Evolutionary conservation across 2,329 filamentous ascomycete species (phyloP), one percentile per base, ranked within the genome.

Genomic region (Pseudogymnoascus destructans): DNA sequence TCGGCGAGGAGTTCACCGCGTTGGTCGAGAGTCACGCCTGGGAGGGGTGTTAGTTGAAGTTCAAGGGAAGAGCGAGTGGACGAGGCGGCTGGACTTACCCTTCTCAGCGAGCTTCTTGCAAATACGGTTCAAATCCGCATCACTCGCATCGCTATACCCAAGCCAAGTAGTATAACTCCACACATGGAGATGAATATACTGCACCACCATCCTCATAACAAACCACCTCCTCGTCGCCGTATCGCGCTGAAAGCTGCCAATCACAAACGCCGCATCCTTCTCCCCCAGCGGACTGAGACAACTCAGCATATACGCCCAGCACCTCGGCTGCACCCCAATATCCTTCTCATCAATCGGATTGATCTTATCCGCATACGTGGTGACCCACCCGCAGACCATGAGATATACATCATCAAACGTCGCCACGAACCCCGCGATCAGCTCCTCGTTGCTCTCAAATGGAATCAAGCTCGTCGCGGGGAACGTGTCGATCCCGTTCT

Each of bases 241-340:
- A 58, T 71, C 67, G n/a, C 62, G 61, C 0, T 75, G 63, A 8
- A 75, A 65, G 38, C 40, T 46, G 2, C 40, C 40, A 46, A 46
- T 46, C 40, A 46, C 40, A 46, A 46, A 25, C 40, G 21, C 21
- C 40, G 40, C 40, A 25, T 46, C 40, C 21, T 25, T 46, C 21
- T 46, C 40, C 40, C 40, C 40, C 21, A 46, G 27, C 13, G 40
- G 40, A 3, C 40, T 15, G 1, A 46, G 21, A 27, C 40, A 65
- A 5, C 63, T 63, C 60, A 70, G 66, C 62, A 74, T 72, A 59
- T 69, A 74, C 2, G 65, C 61, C 72, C 72, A 74, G 3, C 60
- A 62, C 6, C 65, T 56, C 1, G 59, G 57, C 32, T 57, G 36
- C 13, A n/a, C 15, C 52, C 2, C 36, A 55, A 69, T 63, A 3